These are phyloP conservation scores for Pythium monospermum DNA, from an alignment of 352 stramenopile species.

Conservation along the genomic window DNA sequence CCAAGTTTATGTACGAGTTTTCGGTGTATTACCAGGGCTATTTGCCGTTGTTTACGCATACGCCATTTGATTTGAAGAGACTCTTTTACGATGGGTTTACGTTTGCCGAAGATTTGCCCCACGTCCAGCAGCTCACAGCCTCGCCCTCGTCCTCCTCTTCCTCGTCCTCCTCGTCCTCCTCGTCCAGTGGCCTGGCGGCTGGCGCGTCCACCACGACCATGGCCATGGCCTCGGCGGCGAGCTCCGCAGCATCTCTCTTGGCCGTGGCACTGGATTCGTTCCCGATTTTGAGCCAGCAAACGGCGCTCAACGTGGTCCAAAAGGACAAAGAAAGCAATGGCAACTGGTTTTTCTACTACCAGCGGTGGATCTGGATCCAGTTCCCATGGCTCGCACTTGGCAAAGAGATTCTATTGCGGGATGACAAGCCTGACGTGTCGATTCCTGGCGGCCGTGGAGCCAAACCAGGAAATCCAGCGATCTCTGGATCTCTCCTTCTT, in stretches of 20 bases:
- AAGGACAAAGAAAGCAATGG: constrained; percentile 42
- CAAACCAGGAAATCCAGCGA: too few species aligned
- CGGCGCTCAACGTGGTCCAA: constrained; percentile 11
- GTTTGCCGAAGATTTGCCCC: constrained; percentile 59
- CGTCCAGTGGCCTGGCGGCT: constrained; percentile 5
- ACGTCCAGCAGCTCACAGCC: constrained; percentile 27
- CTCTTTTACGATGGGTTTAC: constrained; percentile 70
- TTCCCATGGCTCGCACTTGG: constrained; percentile 89
- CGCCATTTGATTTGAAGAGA: constrained; percentile 63
- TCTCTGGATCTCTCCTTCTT: too few species aligned
- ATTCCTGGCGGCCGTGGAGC: background rate
- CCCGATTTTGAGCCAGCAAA: constrained; percentile 21
- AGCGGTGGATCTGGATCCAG: constrained; percentile 92
- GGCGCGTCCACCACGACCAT: constrained; percentile 21
- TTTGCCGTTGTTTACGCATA: constrained; percentile 70
- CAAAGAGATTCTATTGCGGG: constrained; percentile 53
- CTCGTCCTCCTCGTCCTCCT: background rate
- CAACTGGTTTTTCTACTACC: constrained; percentile 87
- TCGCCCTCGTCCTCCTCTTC: constrained; percentile 18
- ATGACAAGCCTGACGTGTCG: constrained; percentile 30
- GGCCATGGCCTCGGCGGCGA: constrained; percentile 23
- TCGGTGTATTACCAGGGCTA: constrained; percentile 65
- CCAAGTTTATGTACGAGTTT: constrained; percentile 90
- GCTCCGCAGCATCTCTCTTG: constrained; percentile 23
- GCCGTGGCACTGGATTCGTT: constrained; percentile 22